Percentiles rank a stretch among this genome's conserved stretches.
These are phyloP conservation scores for Lepidium sativum DNA, from an alignment of 345 rosid genomes.

Conservation along the genomic window DNA sequence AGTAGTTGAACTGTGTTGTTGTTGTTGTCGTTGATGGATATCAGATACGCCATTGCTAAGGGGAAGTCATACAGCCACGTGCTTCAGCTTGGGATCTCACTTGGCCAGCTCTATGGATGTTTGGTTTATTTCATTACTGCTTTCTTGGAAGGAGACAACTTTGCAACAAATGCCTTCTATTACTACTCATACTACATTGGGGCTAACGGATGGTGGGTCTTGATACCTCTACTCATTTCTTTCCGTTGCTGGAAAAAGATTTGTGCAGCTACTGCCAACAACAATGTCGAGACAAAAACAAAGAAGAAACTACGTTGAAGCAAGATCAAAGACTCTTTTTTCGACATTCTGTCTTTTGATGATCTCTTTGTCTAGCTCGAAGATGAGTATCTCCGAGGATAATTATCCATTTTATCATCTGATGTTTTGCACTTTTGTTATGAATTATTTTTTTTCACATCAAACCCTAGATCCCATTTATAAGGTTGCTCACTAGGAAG, in stretches of 20 bases:
- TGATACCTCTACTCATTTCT: constrained; percentile 56
- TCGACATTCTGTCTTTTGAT: neutral
- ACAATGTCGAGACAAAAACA: constrained; percentile 44
- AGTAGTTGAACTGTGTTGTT: neutral
- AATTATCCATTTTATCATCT: neutral
- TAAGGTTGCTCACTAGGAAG: neutral
- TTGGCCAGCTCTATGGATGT: constrained; percentile 91
- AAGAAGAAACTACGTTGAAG: constrained; percentile 27
- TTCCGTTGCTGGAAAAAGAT: constrained; percentile 78
- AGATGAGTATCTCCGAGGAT: neutral
- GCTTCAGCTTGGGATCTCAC: constrained; percentile 75
- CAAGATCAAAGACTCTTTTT: neutral
- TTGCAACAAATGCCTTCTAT: constrained; percentile 48
- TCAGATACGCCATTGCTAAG: constrained; percentile 70
- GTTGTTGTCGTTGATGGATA: constrained; percentile 1
- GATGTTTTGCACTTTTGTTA: neutral
- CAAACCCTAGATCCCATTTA: neutral
- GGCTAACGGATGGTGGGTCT: constrained; percentile 67
- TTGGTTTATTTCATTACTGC: constrained; percentile 73
- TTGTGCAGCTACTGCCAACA: constrained; percentile 36
- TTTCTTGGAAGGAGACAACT: constrained; percentile 73
- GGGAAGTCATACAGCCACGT: constrained; percentile 70
- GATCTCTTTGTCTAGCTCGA: neutral
- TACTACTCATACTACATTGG: constrained; percentile 61
- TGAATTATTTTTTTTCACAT: neutral